Conservation (phyloP, 768 basidiomycete genomes). For the Mycena leptocephala region DNA sequence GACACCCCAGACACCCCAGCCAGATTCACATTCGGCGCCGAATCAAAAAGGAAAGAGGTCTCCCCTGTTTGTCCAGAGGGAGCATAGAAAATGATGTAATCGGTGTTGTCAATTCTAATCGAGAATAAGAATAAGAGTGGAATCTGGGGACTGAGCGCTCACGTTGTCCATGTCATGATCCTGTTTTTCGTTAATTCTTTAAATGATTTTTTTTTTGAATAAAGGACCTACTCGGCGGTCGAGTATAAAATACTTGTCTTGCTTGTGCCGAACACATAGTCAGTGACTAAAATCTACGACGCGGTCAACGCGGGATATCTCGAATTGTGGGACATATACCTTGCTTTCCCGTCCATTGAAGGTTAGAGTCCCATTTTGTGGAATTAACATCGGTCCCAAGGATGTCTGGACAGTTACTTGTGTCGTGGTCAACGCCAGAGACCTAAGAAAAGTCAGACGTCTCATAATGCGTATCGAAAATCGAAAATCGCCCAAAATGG, state of each 20-base stretch:
- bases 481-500: not conserved
- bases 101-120: constrained; percentile 56
- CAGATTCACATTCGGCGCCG: constrained; percentile 48
- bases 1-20: constrained; percentile 48
- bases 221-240: constrained; percentile 60
- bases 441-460: constrained; percentile 45
- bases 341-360: constrained; percentile 67
- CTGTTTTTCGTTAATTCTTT: constrained; percentile 40
- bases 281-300: constrained; percentile 57
- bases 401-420: constrained; percentile 62
- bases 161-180: constrained; percentile 72
- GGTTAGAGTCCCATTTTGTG: constrained; percentile 55
- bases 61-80: constrained; percentile 60
- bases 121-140: not conserved
- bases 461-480: no score
- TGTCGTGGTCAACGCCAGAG: constrained; percentile 61
- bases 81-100: constrained; percentile 64
- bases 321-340: not conserved
- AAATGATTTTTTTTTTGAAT: no score
- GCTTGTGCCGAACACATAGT: constrained; percentile 61
- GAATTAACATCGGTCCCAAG: constrained; percentile 55
- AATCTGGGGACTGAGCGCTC: constrained; percentile 32
- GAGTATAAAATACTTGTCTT: constrained; percentile 59
- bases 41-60: constrained; percentile 56
- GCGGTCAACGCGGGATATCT: not conserved